Evolutionary conservation across 1,284 basidiomycete species (phyloP).

Genomic region (Cystobasidium pallidum): DNA sequence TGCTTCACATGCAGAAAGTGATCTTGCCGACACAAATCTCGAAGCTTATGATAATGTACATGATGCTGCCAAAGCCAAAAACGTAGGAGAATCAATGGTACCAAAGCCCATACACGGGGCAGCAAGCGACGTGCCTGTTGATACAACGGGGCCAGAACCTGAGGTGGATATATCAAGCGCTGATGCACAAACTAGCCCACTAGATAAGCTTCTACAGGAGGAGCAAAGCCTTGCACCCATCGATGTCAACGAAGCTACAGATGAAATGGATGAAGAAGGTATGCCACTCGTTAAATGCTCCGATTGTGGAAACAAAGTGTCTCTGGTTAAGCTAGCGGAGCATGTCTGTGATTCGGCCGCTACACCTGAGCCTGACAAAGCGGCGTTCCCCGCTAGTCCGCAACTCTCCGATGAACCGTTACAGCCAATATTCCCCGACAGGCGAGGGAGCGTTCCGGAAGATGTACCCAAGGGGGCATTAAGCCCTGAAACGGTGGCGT

Average conservation of each 20-base stretch:
- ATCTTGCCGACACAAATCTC: slow-evolving; percentile 39
- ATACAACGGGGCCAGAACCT: not conserved
- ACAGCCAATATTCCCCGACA: not conserved
- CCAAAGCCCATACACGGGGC: slow-evolving; percentile 10
- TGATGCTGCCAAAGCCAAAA: slow-evolving; percentile 30
- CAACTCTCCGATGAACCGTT: not conserved
- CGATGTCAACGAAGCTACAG: not conserved
- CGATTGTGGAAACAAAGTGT: slow-evolving; percentile 48
- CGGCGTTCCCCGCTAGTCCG: slow-evolving; percentile 18
- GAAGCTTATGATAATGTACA: slow-evolving; percentile 17
- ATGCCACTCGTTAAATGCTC: slow-evolving; percentile 51
- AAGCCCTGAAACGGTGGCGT: slow-evolving; percentile 26
- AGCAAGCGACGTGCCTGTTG: slow-evolving; percentile 16
- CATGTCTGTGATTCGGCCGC: slow-evolving; percentile 34
- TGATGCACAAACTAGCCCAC: not conserved
- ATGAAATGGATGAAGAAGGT: slow-evolving; percentile 40
- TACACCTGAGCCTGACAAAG: slow-evolving; percentile 5
- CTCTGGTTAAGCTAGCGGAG: slow-evolving; percentile 46
- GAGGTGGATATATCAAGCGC: not conserved
- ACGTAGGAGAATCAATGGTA: slow-evolving; percentile 19
- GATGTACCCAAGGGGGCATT: slow-evolving; percentile 35
- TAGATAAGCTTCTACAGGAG: not conserved
- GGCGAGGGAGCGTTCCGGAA: slow-evolving; percentile 30
- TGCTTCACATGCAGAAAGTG: slow-evolving; percentile 36
- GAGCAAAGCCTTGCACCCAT: slow-evolving; percentile 8